Percentiles rank a stretch among this genome's conserved stretches.
These are phyloP conservation scores for Kuraishia cidri DNA, from an alignment of 805 yeast genomes.

Conservation along the genomic window DNA sequence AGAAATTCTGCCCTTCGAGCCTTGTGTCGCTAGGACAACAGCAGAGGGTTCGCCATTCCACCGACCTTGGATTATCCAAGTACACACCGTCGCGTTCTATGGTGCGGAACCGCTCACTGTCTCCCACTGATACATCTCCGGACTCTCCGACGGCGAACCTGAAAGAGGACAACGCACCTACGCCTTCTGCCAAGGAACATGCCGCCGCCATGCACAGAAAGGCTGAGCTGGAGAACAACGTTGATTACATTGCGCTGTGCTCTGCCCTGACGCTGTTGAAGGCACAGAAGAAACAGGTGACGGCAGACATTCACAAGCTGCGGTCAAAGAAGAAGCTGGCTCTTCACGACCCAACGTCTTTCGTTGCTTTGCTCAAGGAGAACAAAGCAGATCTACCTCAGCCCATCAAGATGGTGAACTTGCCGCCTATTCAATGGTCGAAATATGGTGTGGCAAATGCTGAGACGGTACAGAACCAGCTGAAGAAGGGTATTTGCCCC, in stretches of 20 bases:
- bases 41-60: no score
- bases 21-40: neutral
- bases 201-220: no score
- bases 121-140: neutral
- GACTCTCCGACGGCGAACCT: no score
- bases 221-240: constrained; percentile 7
- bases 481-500: constrained; percentile 1
- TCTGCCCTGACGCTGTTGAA: constrained; percentile 8
- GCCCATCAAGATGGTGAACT: constrained; percentile 5
- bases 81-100: no score
- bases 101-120: no score
- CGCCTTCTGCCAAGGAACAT: no score
- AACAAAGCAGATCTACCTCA: constrained; percentile 6
- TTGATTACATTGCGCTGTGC: constrained; percentile 8
- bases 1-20: constrained; percentile 1
- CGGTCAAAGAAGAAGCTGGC: constrained; percentile 4
- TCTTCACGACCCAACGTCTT: constrained; percentile 5
- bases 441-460: constrained; percentile 4
- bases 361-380: constrained; percentile 4
- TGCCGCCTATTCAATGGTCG: constrained; percentile 8
- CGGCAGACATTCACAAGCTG: constrained; percentile 6
- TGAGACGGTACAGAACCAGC: constrained; percentile 1
- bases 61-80: no score
- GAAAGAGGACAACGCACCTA: no score
- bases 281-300: constrained; percentile 5